These are phyloP conservation scores for Sisymbrium altissimum DNA, from an alignment of 345 rosid species.

Conservation along the genomic window DNA sequence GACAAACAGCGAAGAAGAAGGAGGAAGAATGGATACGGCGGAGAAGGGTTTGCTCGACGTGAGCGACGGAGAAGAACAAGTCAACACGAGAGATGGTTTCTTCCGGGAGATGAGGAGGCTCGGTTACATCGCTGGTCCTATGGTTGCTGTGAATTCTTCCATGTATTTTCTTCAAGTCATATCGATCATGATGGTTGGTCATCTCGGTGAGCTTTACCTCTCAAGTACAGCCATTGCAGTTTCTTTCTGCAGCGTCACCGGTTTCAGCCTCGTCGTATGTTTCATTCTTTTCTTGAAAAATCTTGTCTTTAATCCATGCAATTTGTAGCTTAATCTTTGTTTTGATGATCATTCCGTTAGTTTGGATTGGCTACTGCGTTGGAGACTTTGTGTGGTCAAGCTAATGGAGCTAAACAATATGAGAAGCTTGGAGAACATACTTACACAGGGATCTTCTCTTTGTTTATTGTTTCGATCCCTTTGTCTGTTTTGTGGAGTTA, in stretches of 20 bases:
- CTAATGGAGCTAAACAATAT: slow-evolving; percentile 67
- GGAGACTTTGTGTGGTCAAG: slow-evolving; percentile 85
- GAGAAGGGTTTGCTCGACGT: slow-evolving; percentile 34
- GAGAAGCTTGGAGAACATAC: slow-evolving; percentile 53
- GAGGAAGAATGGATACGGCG: slow-evolving; percentile 22
- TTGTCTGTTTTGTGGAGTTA: slow-evolving; percentile 52
- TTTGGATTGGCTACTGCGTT: slow-evolving; percentile 70
- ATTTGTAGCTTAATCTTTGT: neutral
- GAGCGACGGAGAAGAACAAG: neutral
- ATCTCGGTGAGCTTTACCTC: slow-evolving; percentile 66
- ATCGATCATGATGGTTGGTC: slow-evolving; percentile 79
- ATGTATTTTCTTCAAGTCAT: slow-evolving; percentile 54
- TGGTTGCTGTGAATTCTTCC: slow-evolving; percentile 62
- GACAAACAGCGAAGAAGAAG: neutral
- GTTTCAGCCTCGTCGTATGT: slow-evolving; percentile 71
- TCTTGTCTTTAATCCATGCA: neutral
- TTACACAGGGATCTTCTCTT: slow-evolving; percentile 50
- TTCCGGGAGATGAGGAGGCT: slow-evolving; percentile 47
- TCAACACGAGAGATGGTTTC: slow-evolving; percentile 2
- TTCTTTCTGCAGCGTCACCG: slow-evolving; percentile 68
- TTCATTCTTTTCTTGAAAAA: neutral
- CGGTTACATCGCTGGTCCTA: slow-evolving; percentile 55
- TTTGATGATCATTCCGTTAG: slow-evolving; percentile 18
- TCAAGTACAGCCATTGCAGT: slow-evolving; percentile 77
- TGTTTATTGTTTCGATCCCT: slow-evolving; percentile 47